Evolutionary conservation across 2,329 filamentous ascomycete genomes (phyloP).

Genomic region (Aspergillus aculeatus): DNA sequence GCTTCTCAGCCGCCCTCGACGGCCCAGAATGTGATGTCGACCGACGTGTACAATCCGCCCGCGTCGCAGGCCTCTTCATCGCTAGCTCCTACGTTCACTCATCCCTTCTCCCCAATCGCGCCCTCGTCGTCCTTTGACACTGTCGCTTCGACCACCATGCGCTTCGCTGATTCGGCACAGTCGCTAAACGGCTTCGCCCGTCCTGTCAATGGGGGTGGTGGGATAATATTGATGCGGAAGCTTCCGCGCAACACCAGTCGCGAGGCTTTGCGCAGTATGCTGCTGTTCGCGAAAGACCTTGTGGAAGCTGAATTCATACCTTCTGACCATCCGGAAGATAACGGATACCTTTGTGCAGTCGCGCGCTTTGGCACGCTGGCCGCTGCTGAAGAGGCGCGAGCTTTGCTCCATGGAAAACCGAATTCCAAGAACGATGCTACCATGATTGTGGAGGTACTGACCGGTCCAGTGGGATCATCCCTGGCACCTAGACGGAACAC

Average conservation of each 20-base stretch:
- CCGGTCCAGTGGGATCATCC: conserved; percentile 39
- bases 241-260: conserved; percentile 58
- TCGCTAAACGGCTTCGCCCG: conserved; percentile 37
- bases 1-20: conserved; percentile 36
- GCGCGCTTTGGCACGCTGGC: conserved; percentile 58
- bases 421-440: conserved; percentile 61
- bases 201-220: conserved; percentile 30
- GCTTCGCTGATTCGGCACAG: conserved; percentile 34
- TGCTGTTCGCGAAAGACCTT: conserved; percentile 65
- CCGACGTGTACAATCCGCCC: conserved; percentile 43
- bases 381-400: conserved; percentile 59
- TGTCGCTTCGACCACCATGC: conserved; percentile 32
- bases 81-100: conserved; percentile 36
- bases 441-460: conserved; percentile 56
- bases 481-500: conserved; percentile 49
- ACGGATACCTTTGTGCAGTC: conserved; percentile 57
- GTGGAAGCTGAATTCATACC: conserved; percentile 58
- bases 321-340: conserved; percentile 56
- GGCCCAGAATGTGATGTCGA: conserved; percentile 45
- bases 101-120: conserved; percentile 41
- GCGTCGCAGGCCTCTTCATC: conserved; percentile 38
- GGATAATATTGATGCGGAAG: conserved; percentile 57
- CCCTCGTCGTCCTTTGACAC: conserved; percentile 38
- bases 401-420: conserved; percentile 60
- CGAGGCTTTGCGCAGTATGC: conserved; percentile 61